Conservation (phyloP, 768 basidiomycete species). For the Lactifluus volemus region DNA sequence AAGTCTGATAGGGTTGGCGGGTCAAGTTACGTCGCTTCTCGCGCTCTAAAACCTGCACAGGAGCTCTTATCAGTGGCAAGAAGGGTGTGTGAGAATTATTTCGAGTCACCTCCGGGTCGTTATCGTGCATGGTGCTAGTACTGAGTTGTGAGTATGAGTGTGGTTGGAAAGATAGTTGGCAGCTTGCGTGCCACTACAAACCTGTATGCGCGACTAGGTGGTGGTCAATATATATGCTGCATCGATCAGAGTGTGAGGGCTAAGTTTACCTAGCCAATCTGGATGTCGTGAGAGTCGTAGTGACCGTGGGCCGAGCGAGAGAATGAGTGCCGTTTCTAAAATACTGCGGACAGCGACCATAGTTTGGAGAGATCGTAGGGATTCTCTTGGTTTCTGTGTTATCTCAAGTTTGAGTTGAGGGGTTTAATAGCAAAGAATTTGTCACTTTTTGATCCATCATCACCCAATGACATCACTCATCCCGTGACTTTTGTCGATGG, state of each 20-base stretch:
- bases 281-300: not conserved
- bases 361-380: not conserved
- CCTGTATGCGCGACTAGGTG: slow-evolving; percentile 10
- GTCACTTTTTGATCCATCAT: not conserved
- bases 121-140: slow-evolving; percentile 47
- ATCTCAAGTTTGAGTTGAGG: not conserved
- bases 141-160: not conserved
- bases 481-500: too few relatives aligned
- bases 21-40: slow-evolving; percentile 47
- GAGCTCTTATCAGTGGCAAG: not conserved
- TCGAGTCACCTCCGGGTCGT: slow-evolving; percentile 40
- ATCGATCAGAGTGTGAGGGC: not conserved
- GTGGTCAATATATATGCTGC: not conserved
- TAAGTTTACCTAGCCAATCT: slow-evolving; percentile 2
- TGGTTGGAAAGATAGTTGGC: not conserved
- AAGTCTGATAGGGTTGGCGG: slow-evolving; percentile 36
- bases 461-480: slow-evolving; percentile 2
- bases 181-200: not conserved
- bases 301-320: slow-evolving; percentile 10
- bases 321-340: slow-evolving; percentile 16
- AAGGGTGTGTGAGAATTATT: slow-evolving; percentile 1
- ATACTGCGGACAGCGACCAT: slow-evolving; percentile 15
- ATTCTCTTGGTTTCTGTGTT: too few relatives aligned
- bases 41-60: slow-evolving; percentile 36
- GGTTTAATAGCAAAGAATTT: too few relatives aligned